Conservation (phyloP, 768 basidiomycete genomes). For the Hysterangium stoloniferum region DNA sequence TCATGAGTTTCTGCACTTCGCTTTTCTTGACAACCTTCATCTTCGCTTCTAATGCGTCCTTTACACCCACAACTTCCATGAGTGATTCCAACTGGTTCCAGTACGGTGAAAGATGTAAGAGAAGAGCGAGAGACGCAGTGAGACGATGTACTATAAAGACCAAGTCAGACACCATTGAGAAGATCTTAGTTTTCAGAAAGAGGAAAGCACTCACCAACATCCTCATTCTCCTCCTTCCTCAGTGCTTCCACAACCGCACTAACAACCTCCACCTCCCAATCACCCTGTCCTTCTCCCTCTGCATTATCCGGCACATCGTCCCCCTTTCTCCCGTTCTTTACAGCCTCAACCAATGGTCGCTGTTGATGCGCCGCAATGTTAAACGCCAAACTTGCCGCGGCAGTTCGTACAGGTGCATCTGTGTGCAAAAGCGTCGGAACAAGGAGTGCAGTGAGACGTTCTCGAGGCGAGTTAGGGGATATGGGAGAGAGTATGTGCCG, state of each 20-base stretch:
- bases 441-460: conserved; percentile 43
- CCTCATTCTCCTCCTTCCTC: conserved; percentile 65
- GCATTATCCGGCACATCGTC: conserved; percentile 36
- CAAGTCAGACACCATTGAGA: not conserved
- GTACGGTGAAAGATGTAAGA: conserved; percentile 68
- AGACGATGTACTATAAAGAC: conserved; percentile 90
- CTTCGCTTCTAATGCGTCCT: conserved; percentile 49
- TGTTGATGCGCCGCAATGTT: conserved; percentile 65
- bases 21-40: conserved; percentile 52
- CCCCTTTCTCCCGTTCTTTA: conserved; percentile 22
- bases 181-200: conserved; percentile 3
- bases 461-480: conserved; percentile 18
- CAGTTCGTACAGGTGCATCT: conserved; percentile 61
- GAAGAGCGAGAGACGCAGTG: conserved; percentile 66
- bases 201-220: conserved; percentile 57
- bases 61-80: conserved; percentile 64
- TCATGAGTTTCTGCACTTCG: conserved; percentile 56
- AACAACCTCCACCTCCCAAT: conserved; percentile 81
- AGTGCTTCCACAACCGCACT: conserved; percentile 81
- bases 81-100: conserved; percentile 46
- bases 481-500: conserved; percentile 30
- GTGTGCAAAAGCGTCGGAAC: conserved; percentile 61
- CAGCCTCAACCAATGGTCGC: conserved; percentile 42
- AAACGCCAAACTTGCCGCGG: conserved; percentile 78
- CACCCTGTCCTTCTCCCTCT: conserved; percentile 37